Evolutionary conservation across 495 filamentous ascomycete species (phyloP), one percentile per base, ranked within the genome.

Genomic region (Xylaria nigripes): DNA sequence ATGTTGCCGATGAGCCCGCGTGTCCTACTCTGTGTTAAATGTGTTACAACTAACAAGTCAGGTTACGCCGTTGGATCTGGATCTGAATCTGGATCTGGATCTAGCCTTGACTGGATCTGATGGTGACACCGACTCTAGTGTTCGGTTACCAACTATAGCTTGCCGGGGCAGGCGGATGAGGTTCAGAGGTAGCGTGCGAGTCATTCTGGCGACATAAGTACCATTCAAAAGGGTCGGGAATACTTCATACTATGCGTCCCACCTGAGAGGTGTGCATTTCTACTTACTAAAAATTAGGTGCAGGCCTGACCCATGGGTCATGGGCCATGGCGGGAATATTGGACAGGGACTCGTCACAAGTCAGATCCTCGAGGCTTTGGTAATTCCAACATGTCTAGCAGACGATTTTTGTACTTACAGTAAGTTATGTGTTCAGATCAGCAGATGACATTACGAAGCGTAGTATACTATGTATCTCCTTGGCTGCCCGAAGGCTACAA

Each of bases 1-100:
- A 74, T 2, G 3, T 70, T 68, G 7, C 72, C 74, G 23, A 70
- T 12, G 7, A 62, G 57, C 50, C 74, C 62, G 23, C 61, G 65
- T 41, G 66, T 57, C 69, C 69, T 71, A 47, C n/a, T 41, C 19
- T 7, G 30, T 10, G 29, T 55, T 48, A 40, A 50, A 29, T 4
- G 15, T 22, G 29, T 25, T 22, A 27, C 21, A 57, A 6, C 21
- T 19, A 19, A 27, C 29, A 9, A 21, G 18, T 10, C 47, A 56
- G 2, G 36, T 5, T 6, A 40, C 36, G 18, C n/a, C 36, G 15
- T 16, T 18, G 36, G 9, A 40, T 40, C 36, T 40, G n/a, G 36
- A 40, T 36, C 32, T 36, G 32, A 2, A 36, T 36, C 32, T 15
- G 32, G 32, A 13, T 13, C 32, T 34, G 32, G 32, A 34, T 34